Percentiles rank a stretch among this genome's conserved stretches.
Conservation (phyloP, 2,329 filamentous ascomycete genomes). For the Nigrospora osmanthi region DNA sequence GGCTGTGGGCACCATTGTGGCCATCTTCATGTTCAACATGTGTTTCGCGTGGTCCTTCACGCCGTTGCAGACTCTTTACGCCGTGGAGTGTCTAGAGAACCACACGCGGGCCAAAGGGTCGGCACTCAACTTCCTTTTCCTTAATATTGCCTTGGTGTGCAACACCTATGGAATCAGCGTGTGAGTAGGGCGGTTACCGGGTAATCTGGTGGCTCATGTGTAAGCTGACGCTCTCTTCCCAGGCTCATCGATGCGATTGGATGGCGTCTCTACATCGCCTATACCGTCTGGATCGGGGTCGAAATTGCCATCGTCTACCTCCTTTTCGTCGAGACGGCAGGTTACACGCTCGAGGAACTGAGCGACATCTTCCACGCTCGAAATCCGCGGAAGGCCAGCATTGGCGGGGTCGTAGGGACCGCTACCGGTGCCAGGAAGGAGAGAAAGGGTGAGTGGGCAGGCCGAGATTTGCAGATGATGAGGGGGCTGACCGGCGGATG, state of each 20-base stretch:
- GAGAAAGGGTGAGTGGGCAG: neutral
- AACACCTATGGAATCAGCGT: slow-evolving; percentile 35
- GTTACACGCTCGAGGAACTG: slow-evolving; percentile 4
- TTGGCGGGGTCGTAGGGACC: neutral
- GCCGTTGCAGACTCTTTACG: slow-evolving; percentile 23
- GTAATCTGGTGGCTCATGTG: too few relatives aligned
- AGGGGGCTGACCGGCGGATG: too few relatives aligned
- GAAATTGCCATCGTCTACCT: slow-evolving; percentile 4
- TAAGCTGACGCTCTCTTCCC: neutral
- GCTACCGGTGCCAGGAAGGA: neutral
- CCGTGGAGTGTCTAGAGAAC: slow-evolving; percentile 26
- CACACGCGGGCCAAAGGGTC: slow-evolving; percentile 25
- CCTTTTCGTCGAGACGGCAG: slow-evolving; percentile 4
- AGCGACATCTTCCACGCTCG: slow-evolving; percentile 2
- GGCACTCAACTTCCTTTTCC: slow-evolving; percentile 25
- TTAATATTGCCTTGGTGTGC: slow-evolving; percentile 27
- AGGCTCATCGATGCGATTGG: slow-evolving; percentile 19
- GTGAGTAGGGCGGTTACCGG: neutral
- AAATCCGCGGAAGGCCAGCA: slow-evolving; percentile 10
- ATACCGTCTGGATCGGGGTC: slow-evolving; percentile 1
- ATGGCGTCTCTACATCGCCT: slow-evolving; percentile 12
- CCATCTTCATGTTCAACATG: slow-evolving; percentile 23
- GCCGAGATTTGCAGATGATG: too few relatives aligned
- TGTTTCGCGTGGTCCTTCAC: slow-evolving; percentile 20
- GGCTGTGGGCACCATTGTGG: slow-evolving; percentile 16